These are phyloP conservation scores for Isatis tinctoria DNA, from an alignment of 345 rosid species.

Conservation along the genomic window DNA sequence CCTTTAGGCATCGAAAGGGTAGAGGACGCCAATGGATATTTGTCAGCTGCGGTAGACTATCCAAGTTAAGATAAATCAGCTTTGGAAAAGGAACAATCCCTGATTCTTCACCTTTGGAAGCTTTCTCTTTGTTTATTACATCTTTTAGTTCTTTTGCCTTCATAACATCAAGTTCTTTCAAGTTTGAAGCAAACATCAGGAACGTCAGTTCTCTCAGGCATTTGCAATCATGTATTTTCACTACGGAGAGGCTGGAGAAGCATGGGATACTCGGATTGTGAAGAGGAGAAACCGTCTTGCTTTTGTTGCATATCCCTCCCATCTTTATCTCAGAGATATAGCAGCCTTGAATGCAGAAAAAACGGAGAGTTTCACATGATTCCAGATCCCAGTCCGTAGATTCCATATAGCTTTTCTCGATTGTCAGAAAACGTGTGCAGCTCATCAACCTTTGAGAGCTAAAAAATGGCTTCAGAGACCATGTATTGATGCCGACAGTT, in stretches of 20 bases:
- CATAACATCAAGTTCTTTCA: too few relatives aligned
- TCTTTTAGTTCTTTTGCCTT: too few relatives aligned
- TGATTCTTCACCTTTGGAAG: neutral
- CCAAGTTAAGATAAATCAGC: too few relatives aligned
- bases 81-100: neutral
- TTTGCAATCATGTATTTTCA: too few relatives aligned
- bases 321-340: neutral
- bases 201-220: slow-evolving; percentile 13
- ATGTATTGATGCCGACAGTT: too few relatives aligned
- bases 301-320: neutral
- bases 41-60: neutral
- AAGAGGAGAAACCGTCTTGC: too few relatives aligned
- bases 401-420: too few relatives aligned
- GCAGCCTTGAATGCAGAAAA: rapidly evolving
- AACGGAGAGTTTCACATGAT: neutral
- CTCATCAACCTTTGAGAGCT: neutral
- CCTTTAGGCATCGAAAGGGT: neutral
- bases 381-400: too few relatives aligned
- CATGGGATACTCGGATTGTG: neutral
- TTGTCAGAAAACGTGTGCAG: neutral
- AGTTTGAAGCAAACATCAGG: slow-evolving; percentile 15
- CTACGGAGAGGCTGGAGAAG: neutral
- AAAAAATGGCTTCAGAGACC: neutral
- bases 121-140: slow-evolving; percentile 20
- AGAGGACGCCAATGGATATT: slow-evolving; percentile 17